Conservation (phyloP, 2,329 filamentous ascomycete species). For the Fusarium heterosporum region DNA sequence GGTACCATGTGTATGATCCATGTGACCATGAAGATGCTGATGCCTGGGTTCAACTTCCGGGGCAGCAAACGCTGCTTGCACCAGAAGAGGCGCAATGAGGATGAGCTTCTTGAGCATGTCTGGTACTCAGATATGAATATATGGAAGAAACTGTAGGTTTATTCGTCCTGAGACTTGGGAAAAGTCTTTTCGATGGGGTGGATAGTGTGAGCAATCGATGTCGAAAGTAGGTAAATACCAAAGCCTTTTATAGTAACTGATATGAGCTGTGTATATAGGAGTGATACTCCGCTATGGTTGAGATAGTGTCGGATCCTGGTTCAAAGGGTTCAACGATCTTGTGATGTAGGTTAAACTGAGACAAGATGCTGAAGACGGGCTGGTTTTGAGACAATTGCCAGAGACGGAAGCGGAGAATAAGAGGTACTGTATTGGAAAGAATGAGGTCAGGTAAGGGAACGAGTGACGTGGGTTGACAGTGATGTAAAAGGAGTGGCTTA, state of each 20-base stretch:
- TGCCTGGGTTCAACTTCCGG: conserved; percentile 36
- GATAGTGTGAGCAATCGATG: conserved; percentile 3
- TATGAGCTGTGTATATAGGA: conserved; percentile 10
- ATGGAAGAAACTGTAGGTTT: not conserved
- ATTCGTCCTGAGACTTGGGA: conserved; percentile 6
- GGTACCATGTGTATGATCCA: conserved; percentile 30
- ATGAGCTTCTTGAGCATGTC: conserved; percentile 45
- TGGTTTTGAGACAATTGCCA: conserved; percentile 23
- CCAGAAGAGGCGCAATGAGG: conserved; percentile 44
- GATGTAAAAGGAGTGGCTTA: conserved; percentile 29
- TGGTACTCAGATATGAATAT: not conserved
- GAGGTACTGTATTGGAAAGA: conserved; percentile 30
- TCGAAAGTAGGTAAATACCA: conserved; percentile 3
- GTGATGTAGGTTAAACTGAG: conserved; percentile 21
- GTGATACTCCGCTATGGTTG: conserved; percentile 23
- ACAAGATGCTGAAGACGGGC: conserved; percentile 39
- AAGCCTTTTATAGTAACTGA: conserved; percentile 33
- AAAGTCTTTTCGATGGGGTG: conserved; percentile 9
- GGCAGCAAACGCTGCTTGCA: conserved; percentile 38
- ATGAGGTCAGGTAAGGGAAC: conserved; percentile 25
- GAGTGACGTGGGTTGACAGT: conserved; percentile 26
- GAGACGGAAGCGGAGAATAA: conserved; percentile 26
- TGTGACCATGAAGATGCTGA: conserved; percentile 34
- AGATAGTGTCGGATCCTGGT: conserved; percentile 12
- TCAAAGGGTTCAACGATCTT: conserved; percentile 16